Evolutionary conservation across 1,284 basidiomycete species (phyloP), one percentile per base, ranked within the genome.

Genomic region (Singerocomus rubriflavus): DNA sequence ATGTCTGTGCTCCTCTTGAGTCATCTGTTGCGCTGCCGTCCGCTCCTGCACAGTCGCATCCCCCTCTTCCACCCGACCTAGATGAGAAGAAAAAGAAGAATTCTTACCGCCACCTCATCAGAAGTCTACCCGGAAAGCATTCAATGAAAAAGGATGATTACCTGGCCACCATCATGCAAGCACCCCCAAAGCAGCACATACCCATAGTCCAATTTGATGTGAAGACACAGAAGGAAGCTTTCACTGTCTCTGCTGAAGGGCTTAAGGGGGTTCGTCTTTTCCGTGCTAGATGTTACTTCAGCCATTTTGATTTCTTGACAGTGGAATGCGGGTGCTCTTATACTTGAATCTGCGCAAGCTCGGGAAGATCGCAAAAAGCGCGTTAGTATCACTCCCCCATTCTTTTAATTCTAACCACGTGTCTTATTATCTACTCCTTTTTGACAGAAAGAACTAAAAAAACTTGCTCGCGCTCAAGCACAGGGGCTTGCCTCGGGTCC

Each of bases 91-190:
- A 85, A 77, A 82, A 79, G 72, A 86, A 84, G 75, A 87, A 87
- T 56, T 82, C 72, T 48, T 90, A 90, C 60, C 86, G 79, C 62
- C 82, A 88, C 65, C 76, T 90, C 54, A 86, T 90, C 62, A 88
- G 84, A 72, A 81, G 78, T 52, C 74, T 87, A 37, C 86, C 87
- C 59, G 87, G 87, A 49, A 88, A 88, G 68, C 87, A 90, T 59
- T 87, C 87, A n/a, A 77, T 80, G 74, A 88, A 87, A 73, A 90
- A 86, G 66, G 87, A 90, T 58, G 82, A 86, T 54, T 88, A 82
- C 65, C 69, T 90, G 45, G 76, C 74, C 37, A 80, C 70, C 2
- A 78, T 81, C 56, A 85, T 89, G 70, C 74, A 80, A 58, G 73
- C 77, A 21, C 85, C 87, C 5, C 82, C 84, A 51, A 90, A 90